Conservation (phyloP, 768 basidiomycete genomes). For the Mrakia blollopis region DNA sequence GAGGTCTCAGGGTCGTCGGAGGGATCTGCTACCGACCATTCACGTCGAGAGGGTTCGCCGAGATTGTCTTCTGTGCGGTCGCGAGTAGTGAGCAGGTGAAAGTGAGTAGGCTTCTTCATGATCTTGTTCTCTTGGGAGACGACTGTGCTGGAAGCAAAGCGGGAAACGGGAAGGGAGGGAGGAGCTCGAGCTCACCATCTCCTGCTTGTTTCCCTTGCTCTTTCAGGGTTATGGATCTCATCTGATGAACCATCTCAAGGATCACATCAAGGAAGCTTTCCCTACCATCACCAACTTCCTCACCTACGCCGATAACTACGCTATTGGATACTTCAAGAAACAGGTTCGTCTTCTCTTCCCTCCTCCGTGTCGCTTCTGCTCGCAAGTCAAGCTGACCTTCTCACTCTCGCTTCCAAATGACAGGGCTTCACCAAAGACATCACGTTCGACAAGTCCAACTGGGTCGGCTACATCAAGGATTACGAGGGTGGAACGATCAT, state of each 20-base stretch:
- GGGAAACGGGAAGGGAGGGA: too few species aligned
- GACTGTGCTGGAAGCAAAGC: background rate
- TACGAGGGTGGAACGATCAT: constrained; percentile 99
- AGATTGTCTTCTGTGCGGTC: constrained; percentile 98
- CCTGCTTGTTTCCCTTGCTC: background rate
- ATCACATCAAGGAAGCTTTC: constrained; percentile 75
- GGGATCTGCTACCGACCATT: constrained; percentile 97
- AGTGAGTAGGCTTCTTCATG: constrained; percentile 49
- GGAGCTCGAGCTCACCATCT: background rate
- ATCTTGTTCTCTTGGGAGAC: too few species aligned
- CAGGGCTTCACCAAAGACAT: constrained; percentile 94
- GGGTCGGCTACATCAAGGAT: constrained; percentile 99
- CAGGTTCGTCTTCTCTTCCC: constrained; percentile 50
- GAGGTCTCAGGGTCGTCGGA: constrained; percentile 90
- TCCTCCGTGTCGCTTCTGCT: background rate
- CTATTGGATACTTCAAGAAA: constrained; percentile 98
- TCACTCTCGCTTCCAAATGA: background rate
- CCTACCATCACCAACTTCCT: constrained; percentile 89
- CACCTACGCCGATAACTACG: constrained; percentile 98
- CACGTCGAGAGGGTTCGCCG: constrained; percentile 87
- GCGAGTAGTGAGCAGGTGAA: constrained; percentile 96
- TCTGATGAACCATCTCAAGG: constrained; percentile 98
- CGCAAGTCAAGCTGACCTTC: background rate
- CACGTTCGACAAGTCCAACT: constrained; percentile 76
- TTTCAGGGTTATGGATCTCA: constrained; percentile 90